Evolutionary conservation across 441 rosid species (phyloP), one percentile per base, ranked within the genome.

Genomic region (Brassica balearica): DNA sequence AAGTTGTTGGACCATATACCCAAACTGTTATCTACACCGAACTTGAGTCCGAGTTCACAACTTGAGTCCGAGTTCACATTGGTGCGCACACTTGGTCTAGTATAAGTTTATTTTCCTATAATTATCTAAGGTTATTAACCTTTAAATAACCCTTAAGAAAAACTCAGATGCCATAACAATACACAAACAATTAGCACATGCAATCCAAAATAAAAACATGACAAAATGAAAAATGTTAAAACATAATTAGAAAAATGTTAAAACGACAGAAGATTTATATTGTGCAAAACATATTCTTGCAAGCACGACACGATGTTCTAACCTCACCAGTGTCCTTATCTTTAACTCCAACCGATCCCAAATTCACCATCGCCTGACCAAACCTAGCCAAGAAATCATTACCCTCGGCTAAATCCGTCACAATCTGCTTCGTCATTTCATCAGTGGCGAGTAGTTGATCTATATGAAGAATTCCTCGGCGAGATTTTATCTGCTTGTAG

Each of bases 361-460:
- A n/a, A 43, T 84, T 88, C 41, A 86, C 82, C 97, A 90, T 86
- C 9, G 92, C 92, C 34, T 22, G 29, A 14, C 87, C 93, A 77
- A 92, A 88, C 65, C 32, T 68, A 14, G 32, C 14, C 12, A 67
- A 7, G 78, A 92, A 90, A 51, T 84, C 77, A 20, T 29, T 4
- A 51, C 84, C 41, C 0, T 8, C 63, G 12, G 87, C 87, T 15
- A 87, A 8, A 1, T 8, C 27, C 3, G 48, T 29, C 60, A 88
- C 91, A 0, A 20, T 67, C 65, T 65, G 14, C 4, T 22, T 76
- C 48, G 88, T 92, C 8, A 61, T 12, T 0, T 65, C 43, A 29
- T 89, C 81, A 34, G 10, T 0, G 0, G 90, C 89, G 19, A 87
- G 81, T 27, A 80, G 70, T 48, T 89, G 87, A 71, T 91, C 96